These are phyloP conservation scores for Oxyria digyna DNA, from an alignment of 148 eudicot genomes.

Conservation along the genomic window DNA sequence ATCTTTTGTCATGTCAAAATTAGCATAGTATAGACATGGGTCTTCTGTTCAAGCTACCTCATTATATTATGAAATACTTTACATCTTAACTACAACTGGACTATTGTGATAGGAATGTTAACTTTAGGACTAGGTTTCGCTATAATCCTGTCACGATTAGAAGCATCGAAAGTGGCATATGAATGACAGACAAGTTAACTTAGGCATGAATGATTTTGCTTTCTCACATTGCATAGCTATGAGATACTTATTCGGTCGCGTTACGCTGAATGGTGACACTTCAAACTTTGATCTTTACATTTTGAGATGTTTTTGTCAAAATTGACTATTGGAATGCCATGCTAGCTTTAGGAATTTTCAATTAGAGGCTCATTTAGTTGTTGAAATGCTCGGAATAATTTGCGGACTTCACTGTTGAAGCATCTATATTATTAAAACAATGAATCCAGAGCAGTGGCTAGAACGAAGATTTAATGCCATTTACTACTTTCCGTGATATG, in stretches of 20 bases:
- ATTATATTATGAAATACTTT: background rate
- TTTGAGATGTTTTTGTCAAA: background rate
- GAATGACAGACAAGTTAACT: background rate
- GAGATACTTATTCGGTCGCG: background rate
- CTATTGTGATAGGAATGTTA: background rate
- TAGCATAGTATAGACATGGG: background rate
- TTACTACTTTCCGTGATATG: background rate
- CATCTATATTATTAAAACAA: background rate
- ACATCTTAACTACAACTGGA: background rate
- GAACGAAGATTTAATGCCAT: background rate
- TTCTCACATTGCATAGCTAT: background rate
- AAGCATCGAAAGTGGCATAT: background rate
- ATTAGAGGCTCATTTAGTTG: background rate
- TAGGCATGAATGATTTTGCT: background rate
- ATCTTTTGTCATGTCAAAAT: background rate
- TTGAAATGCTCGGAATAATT: background rate
- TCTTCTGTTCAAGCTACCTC: background rate
- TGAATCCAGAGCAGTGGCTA: background rate
- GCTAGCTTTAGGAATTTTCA: background rate
- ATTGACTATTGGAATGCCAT: background rate
- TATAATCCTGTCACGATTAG: background rate
- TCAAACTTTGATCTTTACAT: background rate
- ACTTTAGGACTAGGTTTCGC: background rate
- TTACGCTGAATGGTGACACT: background rate
- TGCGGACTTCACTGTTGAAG: background rate